Percentiles rank a stretch among this genome's conserved stretches.
These are phyloP conservation scores for Vitis hybrid DNA, from an alignment of 177 flowering plant species.

Conservation along the genomic window DNA sequence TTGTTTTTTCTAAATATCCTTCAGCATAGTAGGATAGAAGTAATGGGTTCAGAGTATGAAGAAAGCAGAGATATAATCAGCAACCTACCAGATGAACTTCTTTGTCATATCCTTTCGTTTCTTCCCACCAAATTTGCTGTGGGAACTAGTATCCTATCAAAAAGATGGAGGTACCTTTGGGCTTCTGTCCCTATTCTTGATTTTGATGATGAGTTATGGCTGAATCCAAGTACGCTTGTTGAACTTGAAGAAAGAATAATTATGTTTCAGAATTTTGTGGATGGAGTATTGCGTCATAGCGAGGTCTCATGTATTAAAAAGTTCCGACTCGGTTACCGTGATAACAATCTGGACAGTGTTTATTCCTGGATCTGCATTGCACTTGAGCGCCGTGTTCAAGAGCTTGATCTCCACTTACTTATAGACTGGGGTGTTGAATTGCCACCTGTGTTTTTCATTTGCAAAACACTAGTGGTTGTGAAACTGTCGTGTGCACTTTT, in stretches of 20 bases:
- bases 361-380: conserved; percentile 3
- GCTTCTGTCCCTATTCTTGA: background rate
- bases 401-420: background rate
- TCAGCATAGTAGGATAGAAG: too few species aligned
- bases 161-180: background rate
- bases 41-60: too few species aligned
- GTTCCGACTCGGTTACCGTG: background rate
- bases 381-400: background rate
- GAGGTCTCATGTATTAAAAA: background rate
- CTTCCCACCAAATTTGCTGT: background rate
- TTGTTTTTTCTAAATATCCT: too few species aligned
- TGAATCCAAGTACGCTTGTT: too few species aligned
- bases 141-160: background rate
- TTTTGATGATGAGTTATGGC: background rate
- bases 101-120: background rate
- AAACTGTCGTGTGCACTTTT: background rate
- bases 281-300: background rate
- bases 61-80: background rate
- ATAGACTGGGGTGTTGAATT: background rate
- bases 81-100: background rate
- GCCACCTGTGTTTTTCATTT: background rate
- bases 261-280: conserved; percentile 1
- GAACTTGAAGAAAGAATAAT: background rate
- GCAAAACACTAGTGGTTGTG: background rate
- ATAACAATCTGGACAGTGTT: background rate